Base-by-base conservation (phyloP, 2,329 filamentous ascomycete genomes). In the Myriangium duriaei region DNA sequence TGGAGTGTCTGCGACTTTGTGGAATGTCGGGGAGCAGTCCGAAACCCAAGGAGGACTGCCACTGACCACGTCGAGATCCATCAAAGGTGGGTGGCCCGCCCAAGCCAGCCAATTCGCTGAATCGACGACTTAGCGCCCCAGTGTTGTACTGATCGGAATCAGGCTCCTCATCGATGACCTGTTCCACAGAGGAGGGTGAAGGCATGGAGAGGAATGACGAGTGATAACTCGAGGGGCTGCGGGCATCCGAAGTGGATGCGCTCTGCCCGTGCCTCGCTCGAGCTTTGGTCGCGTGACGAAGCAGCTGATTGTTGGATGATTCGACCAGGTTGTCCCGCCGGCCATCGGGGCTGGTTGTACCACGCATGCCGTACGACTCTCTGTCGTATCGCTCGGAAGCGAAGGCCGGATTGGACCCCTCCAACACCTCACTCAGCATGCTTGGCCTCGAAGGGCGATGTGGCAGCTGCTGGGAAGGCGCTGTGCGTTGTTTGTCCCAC, bases 1-100 rank as follows among this genome's bases (percentile, higher is more conserved):
- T 84, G 1, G 83, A 88, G 57, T 88, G 83, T 17, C 83, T 75
- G 42, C 83, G 72, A 49, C 81, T 85, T 50, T 86, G 80, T 10
- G 78, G 74, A 18, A 75, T 65, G 43, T 82, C 78, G 3, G 65
- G 67, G 15, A 72, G 47, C 11, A 70, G 67, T 31, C 72, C 69
- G 52, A 82, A 81, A 1, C 73, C 76, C n/a, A 77, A 67, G 4
- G 76, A 76, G 48, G 72, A 80, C 47, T 81, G 78, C 80, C 80
- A 86, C 44, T 74, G 72, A 16, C 51, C 45, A 28, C 53, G 52
- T 34, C 50, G 48, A 16, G 32, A 3, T 70, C 74, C 50, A 74
- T 79, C 56, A 78, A 79, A 6, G 79, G n/a, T n/a, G 64, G 47
- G 30, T 15, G 18, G 31, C 10, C 21, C 40, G 29, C 36, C 30